Evolutionary conservation across 2,329 filamentous ascomycete genomes (phyloP), one percentile per base, ranked within the genome.

Genomic region (Achaetomium macrosporum): DNA sequence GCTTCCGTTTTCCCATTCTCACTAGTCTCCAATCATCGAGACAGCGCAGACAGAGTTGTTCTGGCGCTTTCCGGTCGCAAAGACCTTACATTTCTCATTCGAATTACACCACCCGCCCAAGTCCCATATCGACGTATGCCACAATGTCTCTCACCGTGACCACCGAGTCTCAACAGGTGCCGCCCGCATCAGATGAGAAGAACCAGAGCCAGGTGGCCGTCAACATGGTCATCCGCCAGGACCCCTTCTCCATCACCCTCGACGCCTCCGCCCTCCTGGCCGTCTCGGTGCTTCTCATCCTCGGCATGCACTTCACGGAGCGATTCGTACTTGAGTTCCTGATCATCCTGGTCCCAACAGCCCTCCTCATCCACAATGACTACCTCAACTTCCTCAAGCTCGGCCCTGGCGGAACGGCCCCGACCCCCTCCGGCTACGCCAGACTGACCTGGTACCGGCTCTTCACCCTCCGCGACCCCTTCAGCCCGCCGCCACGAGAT

Each of bases 361-460:
- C 73, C 30, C 65, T 81, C 7, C 72, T 79, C 55, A 69, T 88
- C 61, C 81, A 82, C 64, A 81, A 82, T 64, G 87, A 92, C 73
- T 93, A 90, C 69, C 72, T 76, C 49, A 85, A 84, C 66, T 93
- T 90, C 69, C 73, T 92, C 58, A 79, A 79, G 37, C 81, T 95
- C 17, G 89, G 89, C 0, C 88, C 88, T 0, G 89, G 89, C 20
- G 89, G 89, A 54, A 92, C 87, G 0, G 88, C 89, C 0, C 78
- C 84, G 2, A 93, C 86, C 0, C 79, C 87, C 40, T 58, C 70
- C 5, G 89, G 88, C 58, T 95, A 92, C 68, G 70, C 89, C 25
- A 79, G 81, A 51, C 83, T 93, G 68, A 85, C 84, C 57, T 81
- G 82, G 68, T 79, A 92, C 45, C 82, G 85, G 11, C 70, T 91